Conservation (phyloP, 371 early-diverging fungal species). For the Massospora cicadina region DNA sequence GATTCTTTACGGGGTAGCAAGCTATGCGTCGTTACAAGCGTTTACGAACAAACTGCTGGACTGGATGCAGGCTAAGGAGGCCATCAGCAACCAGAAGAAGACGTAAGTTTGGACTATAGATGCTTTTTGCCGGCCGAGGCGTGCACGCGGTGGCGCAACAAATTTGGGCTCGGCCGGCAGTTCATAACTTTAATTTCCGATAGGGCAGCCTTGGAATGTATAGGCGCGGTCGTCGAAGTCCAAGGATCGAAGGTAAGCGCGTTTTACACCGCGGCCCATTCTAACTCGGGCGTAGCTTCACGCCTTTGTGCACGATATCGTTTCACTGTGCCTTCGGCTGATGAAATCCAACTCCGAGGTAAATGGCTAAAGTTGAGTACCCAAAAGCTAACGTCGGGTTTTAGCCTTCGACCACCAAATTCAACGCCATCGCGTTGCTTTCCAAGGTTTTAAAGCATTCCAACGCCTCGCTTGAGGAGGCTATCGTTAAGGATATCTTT, state of each 20-base stretch:
- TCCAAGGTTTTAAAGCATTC: background rate
- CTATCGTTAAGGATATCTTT: slow-evolving; percentile 5
- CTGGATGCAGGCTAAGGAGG: slow-evolving; percentile 5
- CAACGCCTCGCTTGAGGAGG: background rate
- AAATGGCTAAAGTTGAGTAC: too few relatives aligned
- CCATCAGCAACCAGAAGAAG: slow-evolving; percentile 7
- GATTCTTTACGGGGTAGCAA: background rate
- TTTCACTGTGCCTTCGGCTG: background rate
- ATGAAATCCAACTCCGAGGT: slow-evolving; percentile 3
- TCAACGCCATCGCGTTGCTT: background rate
- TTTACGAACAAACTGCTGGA: background rate
- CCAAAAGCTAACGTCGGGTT: background rate
- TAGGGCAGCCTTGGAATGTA: slow-evolving; percentile 6
- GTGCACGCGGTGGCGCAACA: too few relatives aligned
- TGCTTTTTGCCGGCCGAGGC: background rate
- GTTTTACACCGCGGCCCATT: background rate
- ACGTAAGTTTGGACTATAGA: background rate
- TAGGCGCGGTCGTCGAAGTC: background rate
- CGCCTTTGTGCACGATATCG: background rate
- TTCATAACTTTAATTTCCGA: too few relatives aligned
- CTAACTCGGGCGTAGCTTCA: background rate
- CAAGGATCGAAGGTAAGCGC: slow-evolving; percentile 3
- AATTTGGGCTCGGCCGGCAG: too few relatives aligned
- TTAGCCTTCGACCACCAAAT: slow-evolving; percentile 5
- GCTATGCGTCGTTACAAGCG: background rate